Base-by-base conservation (phyloP, 345 rosid species). In the Angophora floribunda region DNA sequence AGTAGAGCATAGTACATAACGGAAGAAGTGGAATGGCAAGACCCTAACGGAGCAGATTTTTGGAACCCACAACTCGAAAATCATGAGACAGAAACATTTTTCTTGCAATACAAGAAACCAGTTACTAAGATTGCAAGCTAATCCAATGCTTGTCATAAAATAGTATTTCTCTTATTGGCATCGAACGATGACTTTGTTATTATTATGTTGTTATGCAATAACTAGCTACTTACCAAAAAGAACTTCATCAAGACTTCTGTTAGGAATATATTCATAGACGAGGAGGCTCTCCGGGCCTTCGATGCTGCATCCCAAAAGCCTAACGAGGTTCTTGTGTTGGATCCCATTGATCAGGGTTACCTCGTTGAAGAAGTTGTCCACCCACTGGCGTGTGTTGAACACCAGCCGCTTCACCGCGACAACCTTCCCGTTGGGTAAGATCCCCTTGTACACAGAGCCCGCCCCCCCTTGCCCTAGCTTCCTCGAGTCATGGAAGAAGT, bases 241-340 rank as follows among this genome's bases (percentile, higher is more conserved):
- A 87, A 95, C 90, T 89, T 93, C 96, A 87, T 96, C 97, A 1
- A 97, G 97, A 90, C 98, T 95, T 88, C 92, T 92, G 41, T 97
- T 97, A 6, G 95, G 95, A 53, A 96, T 93, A 89, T 94, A 96
- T 89, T 97, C 98, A 36, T 97, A 96, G 75, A 97, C 95, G 44
- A 97, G 93, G 91, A 96, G 96, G 91, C 99, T 95, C 70, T 96
- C 96, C 0, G 96, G 98, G 52, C 99, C 99, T 94, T 96, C 97
- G n/a, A 96, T 95, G 91, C 97, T 95, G 87, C 99, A 97, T n/a
- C 98, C 99, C 86, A 97, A 87, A 41, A 97, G 95, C 86, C 91
- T 92, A 19, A 96, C 94, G 55, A 97, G 93, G 91, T 95, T 96
- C 92, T 91, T 88, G 91, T 96, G 98, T 82, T 90, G 91, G 86